Evolutionary conservation across 1,284 basidiomycete species (phyloP).

Genomic region (Athelia sp.): DNA sequence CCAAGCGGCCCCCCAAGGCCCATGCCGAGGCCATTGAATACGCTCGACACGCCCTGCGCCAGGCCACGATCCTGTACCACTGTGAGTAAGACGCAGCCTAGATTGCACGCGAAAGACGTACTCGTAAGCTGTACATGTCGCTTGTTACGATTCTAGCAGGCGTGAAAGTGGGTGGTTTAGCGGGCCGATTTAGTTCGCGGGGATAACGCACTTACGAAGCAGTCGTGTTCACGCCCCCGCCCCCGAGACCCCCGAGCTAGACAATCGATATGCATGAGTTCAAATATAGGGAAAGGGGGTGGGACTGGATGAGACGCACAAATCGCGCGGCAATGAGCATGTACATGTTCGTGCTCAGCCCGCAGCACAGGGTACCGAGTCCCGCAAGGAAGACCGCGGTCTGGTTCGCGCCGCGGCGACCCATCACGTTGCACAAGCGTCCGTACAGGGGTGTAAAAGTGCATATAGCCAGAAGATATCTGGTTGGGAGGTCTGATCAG

Average conservation of each 20-base stretch:
- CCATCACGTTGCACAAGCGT: conserved; percentile 74
- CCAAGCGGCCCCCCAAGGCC: conserved; percentile 77
- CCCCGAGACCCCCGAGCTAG: conserved; percentile 75
- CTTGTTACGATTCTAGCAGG: conserved; percentile 66
- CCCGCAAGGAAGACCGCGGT: conserved; percentile 64
- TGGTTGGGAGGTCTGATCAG: conserved; percentile 17
- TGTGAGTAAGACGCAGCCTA: too few relatives aligned
- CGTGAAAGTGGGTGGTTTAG: conserved; percentile 1
- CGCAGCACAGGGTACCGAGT: conserved; percentile 74
- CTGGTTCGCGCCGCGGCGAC: conserved; percentile 68
- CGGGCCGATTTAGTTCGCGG: neutral
- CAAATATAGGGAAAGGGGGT: conserved; percentile 5
- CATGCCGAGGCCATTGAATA: conserved; percentile 70
- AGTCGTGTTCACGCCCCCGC: conserved; percentile 71
- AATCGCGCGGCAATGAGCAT: conserved; percentile 74
- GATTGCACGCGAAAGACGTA: conserved; percentile 24
- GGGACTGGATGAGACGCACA: conserved; percentile 39
- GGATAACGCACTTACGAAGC: conserved; percentile 42
- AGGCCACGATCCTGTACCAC: conserved; percentile 56
- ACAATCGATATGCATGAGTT: conserved; percentile 5
- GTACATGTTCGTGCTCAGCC: conserved; percentile 69
- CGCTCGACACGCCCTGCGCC: conserved; percentile 64
- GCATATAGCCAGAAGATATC: conserved; percentile 73
- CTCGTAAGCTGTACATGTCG: conserved; percentile 75
- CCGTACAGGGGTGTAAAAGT: conserved; percentile 83